Conservation (phyloP, 2,329 filamentous ascomycete genomes). For the Epichloe coenophiala region DNA sequence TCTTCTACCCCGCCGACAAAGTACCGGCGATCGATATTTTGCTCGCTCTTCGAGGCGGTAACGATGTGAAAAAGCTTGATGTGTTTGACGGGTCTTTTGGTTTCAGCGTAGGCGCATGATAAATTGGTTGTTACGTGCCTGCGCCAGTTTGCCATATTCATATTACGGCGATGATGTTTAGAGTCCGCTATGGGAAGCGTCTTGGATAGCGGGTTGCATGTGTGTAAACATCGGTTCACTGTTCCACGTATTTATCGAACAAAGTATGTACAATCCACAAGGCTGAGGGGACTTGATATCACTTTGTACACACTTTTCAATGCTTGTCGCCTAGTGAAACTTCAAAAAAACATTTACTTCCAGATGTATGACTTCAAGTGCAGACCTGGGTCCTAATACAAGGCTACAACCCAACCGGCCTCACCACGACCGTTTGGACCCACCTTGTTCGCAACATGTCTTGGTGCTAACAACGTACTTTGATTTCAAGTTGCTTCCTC, state of each 20-base stretch:
- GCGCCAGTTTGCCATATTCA: neutral
- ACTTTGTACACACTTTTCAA: no score
- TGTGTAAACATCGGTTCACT: neutral
- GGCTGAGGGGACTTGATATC: no score
- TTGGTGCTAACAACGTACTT: neutral
- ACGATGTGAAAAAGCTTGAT: slow-evolving; percentile 32
- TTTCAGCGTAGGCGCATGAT: slow-evolving; percentile 36
- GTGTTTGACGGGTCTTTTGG: slow-evolving; percentile 47
- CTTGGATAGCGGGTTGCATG: no score
- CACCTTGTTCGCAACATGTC: neutral
- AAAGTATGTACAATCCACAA: no score
- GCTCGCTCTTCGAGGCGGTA: slow-evolving; percentile 37
- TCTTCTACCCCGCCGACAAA: slow-evolving; percentile 50
- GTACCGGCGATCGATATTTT: slow-evolving; percentile 43
- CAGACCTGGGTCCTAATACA: no score
- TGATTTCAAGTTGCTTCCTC: neutral
- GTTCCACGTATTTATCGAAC: neutral
- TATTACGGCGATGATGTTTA: neutral
- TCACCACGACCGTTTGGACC: neutral
- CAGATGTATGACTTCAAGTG: no score
- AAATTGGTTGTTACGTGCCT: neutral
- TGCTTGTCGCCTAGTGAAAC: no score
- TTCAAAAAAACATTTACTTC: no score
- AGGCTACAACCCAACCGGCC: no score
- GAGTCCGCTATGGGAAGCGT: no score